Percentiles rank a stretch among this genome's conserved stretches.
phyloP scores from a whole-genome alignment of 768 basidiomycete genomes.

The Boletus speciosus region DNA sequence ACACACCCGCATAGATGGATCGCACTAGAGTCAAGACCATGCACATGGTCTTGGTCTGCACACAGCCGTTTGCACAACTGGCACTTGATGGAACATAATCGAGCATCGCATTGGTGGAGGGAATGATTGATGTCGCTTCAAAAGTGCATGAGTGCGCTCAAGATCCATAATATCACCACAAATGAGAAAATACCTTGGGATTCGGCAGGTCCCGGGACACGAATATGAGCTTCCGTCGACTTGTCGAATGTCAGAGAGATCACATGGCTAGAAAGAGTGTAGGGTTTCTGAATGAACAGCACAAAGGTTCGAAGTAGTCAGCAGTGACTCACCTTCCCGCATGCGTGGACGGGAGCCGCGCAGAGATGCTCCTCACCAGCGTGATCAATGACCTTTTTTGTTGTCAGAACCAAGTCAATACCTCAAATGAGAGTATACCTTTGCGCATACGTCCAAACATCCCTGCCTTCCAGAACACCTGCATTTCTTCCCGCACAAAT shows the following conservation, averaged over 20 bases:
- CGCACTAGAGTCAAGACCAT: constrained; percentile 39
- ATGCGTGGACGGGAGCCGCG: constrained; percentile 50
- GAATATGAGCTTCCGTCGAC: constrained; percentile 32
- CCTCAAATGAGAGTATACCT: constrained; percentile 27
- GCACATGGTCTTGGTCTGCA: constrained; percentile 46
- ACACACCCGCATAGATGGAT: constrained; percentile 58
- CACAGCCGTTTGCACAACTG: constrained; percentile 53
- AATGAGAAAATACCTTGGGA: constrained; percentile 35
- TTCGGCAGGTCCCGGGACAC: constrained; percentile 42
- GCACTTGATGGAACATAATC: too few species aligned
- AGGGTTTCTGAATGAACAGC: neutral
- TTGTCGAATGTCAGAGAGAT: constrained; percentile 30
- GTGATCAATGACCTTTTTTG: constrained; percentile 45
- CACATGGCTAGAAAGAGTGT: constrained; percentile 37
- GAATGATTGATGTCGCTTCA: too few species aligned
- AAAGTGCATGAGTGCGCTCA: neutral
- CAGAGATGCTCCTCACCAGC: constrained; percentile 50
- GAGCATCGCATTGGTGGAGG: too few species aligned
- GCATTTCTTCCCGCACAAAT: constrained; percentile 56
- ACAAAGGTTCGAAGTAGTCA: too few species aligned
- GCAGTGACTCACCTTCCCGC: constrained; percentile 43
- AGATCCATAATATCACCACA: neutral
- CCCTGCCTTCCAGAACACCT: constrained; percentile 43
- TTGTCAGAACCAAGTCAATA: neutral
- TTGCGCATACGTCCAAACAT: constrained; percentile 50